phyloP scores from a whole-genome alignment of 805 yeast genomes.

The Wickerhamiella sergipiensis region DNA sequence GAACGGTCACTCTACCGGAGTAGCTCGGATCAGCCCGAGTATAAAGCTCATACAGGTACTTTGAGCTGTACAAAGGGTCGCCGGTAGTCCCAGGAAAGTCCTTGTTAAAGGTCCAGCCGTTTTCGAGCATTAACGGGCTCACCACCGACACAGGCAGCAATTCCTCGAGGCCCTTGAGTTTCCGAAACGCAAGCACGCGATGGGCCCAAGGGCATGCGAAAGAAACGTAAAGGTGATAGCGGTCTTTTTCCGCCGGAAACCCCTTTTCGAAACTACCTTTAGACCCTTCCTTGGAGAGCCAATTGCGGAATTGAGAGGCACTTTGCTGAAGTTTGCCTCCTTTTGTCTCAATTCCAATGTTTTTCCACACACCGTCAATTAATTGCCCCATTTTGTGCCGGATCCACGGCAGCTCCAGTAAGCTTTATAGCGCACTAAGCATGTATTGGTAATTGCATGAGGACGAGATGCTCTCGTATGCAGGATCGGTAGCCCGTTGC shows the following conservation, averaged over 20 bases:
- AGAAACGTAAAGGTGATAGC: slow-evolving; percentile 82
- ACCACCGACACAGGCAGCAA: slow-evolving; percentile 50
- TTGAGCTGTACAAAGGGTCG: slow-evolving; percentile 46
- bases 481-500: too few relatives aligned
- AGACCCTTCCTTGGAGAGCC: slow-evolving; percentile 12
- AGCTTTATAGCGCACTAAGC: too few relatives aligned
- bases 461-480: too few relatives aligned
- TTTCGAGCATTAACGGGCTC: slow-evolving; percentile 76
- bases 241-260: slow-evolving; percentile 60
- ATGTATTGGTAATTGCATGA: too few relatives aligned
- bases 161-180: slow-evolving; percentile 59
- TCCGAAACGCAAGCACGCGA: slow-evolving; percentile 59
- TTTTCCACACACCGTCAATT: slow-evolving; percentile 19
- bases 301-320: slow-evolving; percentile 15
- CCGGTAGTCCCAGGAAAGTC: slow-evolving; percentile 36
- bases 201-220: slow-evolving; percentile 96
- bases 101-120: slow-evolving; percentile 76
- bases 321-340: slow-evolving; percentile 19
- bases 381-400: slow-evolving; percentile 17
- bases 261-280: slow-evolving; percentile 5
- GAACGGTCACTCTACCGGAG: slow-evolving; percentile 82
- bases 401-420: too few relatives aligned
- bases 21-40: slow-evolving; percentile 63
- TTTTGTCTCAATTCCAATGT: slow-evolving; percentile 19
- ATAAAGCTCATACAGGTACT: slow-evolving; percentile 58